Percentiles rank a stretch among this genome's conserved stretches.
These are phyloP conservation scores for Prunella vulgaris DNA, from an alignment of 257 asterid genomes.

Conservation along the genomic window DNA sequence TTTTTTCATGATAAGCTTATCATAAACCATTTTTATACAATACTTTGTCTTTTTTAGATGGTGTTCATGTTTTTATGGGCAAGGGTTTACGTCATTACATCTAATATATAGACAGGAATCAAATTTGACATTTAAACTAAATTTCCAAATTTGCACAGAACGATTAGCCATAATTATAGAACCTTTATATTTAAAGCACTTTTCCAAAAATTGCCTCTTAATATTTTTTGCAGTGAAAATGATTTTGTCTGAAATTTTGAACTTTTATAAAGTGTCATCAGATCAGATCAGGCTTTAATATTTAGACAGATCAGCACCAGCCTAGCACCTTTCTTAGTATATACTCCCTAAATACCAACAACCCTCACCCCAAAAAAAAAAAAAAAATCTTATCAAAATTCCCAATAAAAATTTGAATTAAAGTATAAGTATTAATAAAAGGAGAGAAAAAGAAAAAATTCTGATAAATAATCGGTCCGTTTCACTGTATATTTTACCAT, in stretches of 20 bases:
- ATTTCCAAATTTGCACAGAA: neutral
- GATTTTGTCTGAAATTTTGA: neutral
- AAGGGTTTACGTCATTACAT: no score
- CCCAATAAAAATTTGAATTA: neutral
- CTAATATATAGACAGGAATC: no score
- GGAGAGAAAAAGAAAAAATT: no score
- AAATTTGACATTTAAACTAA: neutral
- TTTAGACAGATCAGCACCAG: conserved; percentile 31
- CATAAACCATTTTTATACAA: no score
- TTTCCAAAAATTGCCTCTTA: neutral
- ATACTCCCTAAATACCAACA: conserved; percentile 11
- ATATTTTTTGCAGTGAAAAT: neutral
- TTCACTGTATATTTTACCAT: no score
- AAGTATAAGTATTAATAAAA: neutral
- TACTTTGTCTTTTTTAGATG: no score
- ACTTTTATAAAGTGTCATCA: conserved; percentile 1
- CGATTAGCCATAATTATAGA: conserved; percentile 7
- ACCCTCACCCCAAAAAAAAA: conserved; percentile 14
- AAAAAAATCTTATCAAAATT: no score
- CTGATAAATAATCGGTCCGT: no score
- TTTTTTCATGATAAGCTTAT: no score
- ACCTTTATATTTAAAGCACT: neutral
- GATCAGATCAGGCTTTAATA: conserved; percentile 24
- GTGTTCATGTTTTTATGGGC: no score
- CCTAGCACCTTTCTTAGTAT: conserved; percentile 29